Base-by-base conservation (phyloP, 441 rosid genomes). In the Brassica hybrid region DNA sequence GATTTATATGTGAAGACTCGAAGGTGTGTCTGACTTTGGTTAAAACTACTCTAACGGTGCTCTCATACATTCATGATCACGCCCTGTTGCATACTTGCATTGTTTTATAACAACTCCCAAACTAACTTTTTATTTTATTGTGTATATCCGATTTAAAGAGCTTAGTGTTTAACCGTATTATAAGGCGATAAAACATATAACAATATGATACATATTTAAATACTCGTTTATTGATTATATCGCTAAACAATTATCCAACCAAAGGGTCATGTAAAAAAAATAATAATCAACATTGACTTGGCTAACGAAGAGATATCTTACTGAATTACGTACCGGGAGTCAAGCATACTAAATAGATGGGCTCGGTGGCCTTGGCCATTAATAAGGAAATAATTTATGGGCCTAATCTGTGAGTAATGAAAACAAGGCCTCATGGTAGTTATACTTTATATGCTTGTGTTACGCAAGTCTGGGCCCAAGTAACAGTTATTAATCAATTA, bases 1-100 rank as follows among this genome's bases (percentile, higher is more conserved):
- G 54, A 71, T 61, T 18, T 67, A 59, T 79, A 73, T 27, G 82
- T 74, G 82, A 79, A 73, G 64, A 68, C 78, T 73, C 71, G 78
- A 60, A 69, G 78, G 68, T 64, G 76, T 36, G 50, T 75, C 56
- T 61, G 80, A 66, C 60, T 61, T 52, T 62, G 43, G 73, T 75
- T 69, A 80, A 69, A 65, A 59, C 1, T 60, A 71, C 18, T 71
- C 3, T 34, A 65, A 13, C 57, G 50, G 27, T 6, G 12, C 36
- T 17, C 76, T 58, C 57, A 19, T 59, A 21, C n/a, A 30, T 71
- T 58, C 34, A 72, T 58, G 64, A 34, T 60, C 57, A 78, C 45
- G 45, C 17, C 56, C 48, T 32, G 48, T 27, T 48, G 34, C 69
- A 7, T 52, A 52, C 17, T n/a, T 48, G 2, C 58, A 66, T 59